phyloP scores from a whole-genome alignment of 2,329 filamentous ascomycete genomes.

The Pseudomassariella vexata region DNA sequence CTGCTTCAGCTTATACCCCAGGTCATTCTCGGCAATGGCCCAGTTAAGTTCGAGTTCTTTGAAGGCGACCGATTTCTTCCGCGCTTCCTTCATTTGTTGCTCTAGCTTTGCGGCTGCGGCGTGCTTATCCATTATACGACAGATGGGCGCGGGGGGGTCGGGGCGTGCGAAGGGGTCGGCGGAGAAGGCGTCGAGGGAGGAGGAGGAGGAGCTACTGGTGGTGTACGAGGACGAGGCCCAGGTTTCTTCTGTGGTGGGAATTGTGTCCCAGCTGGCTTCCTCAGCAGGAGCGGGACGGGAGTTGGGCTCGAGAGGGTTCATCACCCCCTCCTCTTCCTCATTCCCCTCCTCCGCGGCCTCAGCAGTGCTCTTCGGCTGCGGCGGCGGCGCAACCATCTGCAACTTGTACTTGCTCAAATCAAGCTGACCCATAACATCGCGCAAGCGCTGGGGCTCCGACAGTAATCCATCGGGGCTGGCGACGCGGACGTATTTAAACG shows the following conservation, averaged over 20 bases:
- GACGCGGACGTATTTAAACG: constrained; percentile 28
- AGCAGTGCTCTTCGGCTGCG: constrained; percentile 4
- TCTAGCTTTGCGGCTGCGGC: constrained; percentile 29
- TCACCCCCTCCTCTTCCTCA: constrained; percentile 8
- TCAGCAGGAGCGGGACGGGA: too few relatives aligned
- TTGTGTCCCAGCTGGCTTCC: too few relatives aligned
- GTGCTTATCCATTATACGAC: constrained; percentile 61
- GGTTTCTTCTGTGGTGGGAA: too few relatives aligned
- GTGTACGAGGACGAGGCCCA: too few relatives aligned
- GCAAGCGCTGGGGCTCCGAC: constrained; percentile 14
- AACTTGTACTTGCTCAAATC: constrained; percentile 14
- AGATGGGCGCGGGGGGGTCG: constrained; percentile 58
- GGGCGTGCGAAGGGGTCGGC: constrained; percentile 20
- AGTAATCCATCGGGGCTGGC: constrained; percentile 11
- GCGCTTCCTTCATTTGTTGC: constrained; percentile 33
- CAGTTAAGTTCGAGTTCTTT: constrained; percentile 91
- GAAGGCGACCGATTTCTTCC: constrained; percentile 37
- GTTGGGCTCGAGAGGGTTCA: too few relatives aligned
- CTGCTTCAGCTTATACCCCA: constrained; percentile 64
- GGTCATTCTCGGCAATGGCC: constrained; percentile 73
- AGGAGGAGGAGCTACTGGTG: too few relatives aligned
- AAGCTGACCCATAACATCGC: constrained; percentile 12
- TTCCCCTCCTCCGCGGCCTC: constrained; percentile 5
- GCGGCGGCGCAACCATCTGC: constrained; percentile 22
- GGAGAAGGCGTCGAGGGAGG: constrained; percentile 26